Conservation (phyloP, 1,139 yeast genomes). For the Yamadazyma dushanensis region DNA sequence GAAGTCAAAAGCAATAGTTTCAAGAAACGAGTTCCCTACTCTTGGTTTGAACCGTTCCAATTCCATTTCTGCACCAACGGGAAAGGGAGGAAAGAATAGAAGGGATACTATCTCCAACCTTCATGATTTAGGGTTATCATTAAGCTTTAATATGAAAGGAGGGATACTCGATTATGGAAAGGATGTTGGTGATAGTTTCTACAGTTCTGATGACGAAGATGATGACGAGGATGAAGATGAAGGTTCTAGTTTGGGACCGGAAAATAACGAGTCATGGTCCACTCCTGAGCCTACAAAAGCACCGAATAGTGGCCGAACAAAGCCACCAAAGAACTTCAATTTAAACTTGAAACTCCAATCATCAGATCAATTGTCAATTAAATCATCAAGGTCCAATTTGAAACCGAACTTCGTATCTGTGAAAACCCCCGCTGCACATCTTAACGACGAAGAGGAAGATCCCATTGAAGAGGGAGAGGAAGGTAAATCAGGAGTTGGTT, state of each 20-base stretch:
- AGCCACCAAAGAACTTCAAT: slow-evolving; percentile 5
- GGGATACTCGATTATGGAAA: slow-evolving; percentile 25
- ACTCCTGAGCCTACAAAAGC: background rate
- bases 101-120: slow-evolving; percentile 56
- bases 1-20: slow-evolving; percentile 5
- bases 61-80: slow-evolving; percentile 3
- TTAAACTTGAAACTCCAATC: slow-evolving; percentile 13
- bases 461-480: slow-evolving; percentile 41
- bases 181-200: slow-evolving; percentile 18
- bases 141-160: slow-evolving; percentile 62
- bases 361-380: slow-evolving; percentile 24
- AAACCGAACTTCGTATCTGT: slow-evolving; percentile 78
- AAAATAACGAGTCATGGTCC: background rate
- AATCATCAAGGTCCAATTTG: slow-evolving; percentile 37
- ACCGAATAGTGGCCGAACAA: background rate
- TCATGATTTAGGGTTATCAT: slow-evolving; percentile 72
- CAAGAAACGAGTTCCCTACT: slow-evolving; percentile 17
- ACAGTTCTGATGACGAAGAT: slow-evolving; percentile 18
- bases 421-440: slow-evolving; percentile 72
- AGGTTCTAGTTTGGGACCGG: background rate
- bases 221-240: slow-evolving; percentile 16
- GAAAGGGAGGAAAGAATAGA: slow-evolving; percentile 26
- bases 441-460: slow-evolving; percentile 56
- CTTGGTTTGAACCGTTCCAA: slow-evolving; percentile 26
- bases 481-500: slow-evolving; percentile 32